These are phyloP conservation scores for Leccinum incarnatum DNA, from an alignment of 768 basidiomycete species.

Conservation along the genomic window DNA sequence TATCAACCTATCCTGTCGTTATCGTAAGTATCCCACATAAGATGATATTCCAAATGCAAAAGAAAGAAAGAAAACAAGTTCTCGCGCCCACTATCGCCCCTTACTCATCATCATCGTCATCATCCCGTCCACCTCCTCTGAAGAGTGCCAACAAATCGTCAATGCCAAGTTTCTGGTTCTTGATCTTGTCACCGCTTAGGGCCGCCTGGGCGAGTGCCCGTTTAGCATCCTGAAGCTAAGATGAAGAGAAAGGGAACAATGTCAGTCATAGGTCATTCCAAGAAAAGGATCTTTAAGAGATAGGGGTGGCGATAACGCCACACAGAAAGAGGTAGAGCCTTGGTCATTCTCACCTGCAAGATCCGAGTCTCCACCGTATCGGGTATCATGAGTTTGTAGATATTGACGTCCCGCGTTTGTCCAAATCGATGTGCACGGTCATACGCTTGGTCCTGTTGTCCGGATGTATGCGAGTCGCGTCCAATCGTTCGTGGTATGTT, in stretches of 20 bases:
- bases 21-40: background rate
- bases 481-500: background rate
- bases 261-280: slow-evolving; percentile 3
- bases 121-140: slow-evolving; percentile 53
- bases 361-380: slow-evolving; percentile 88
- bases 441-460: slow-evolving; percentile 80
- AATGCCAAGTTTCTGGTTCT: slow-evolving; percentile 78
- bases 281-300: background rate
- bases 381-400: slow-evolving; percentile 85
- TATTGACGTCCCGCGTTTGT: slow-evolving; percentile 82
- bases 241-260: background rate
- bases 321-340: background rate
- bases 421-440: slow-evolving; percentile 90
- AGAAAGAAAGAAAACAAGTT: background rate
- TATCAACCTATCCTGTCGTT: background rate
- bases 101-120: slow-evolving; percentile 51
- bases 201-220: slow-evolving; percentile 81
- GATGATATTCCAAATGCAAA: background rate
- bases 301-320: background rate
- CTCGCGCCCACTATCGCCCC: background rate
- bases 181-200: slow-evolving; percentile 83
- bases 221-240: slow-evolving; percentile 88
- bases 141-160: slow-evolving; percentile 86
- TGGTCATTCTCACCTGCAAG: slow-evolving; percentile 46
- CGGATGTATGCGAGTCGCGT: background rate